These are phyloP conservation scores for Silene conica DNA, from an alignment of 148 eudicot genomes.

Conservation along the genomic window DNA sequence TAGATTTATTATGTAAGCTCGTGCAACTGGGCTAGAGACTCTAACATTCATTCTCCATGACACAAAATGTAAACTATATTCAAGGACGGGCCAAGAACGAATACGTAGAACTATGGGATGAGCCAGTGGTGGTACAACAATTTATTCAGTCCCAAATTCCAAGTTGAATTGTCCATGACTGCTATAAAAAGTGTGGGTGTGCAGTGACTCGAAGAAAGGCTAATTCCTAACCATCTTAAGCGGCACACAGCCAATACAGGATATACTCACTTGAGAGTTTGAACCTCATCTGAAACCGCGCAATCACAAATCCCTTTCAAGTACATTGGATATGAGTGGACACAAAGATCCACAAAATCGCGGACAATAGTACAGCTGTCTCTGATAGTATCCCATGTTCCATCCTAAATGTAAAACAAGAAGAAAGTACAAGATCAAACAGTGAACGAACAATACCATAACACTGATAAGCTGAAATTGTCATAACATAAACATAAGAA, in stretches of 20 bases:
- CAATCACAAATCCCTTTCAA: slow-evolving; percentile 70
- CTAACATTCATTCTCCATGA: too few species aligned
- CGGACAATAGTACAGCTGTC: slow-evolving; percentile 85
- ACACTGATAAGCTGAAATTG: neutral
- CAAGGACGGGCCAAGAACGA: too few species aligned
- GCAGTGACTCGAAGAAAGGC: neutral
- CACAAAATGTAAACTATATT: too few species aligned
- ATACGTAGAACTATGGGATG: too few species aligned
- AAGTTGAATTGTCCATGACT: too few species aligned
- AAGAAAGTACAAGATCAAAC: slow-evolving; percentile 14
- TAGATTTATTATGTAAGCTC: too few species aligned
- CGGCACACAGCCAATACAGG: too few species aligned
- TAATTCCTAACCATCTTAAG: neutral
- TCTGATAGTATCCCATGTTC: slow-evolving; percentile 77
- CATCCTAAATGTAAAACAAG: slow-evolving; percentile 48
- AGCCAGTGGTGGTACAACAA: too few species aligned
- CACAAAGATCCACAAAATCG: slow-evolving; percentile 81
- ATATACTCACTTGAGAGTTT: too few species aligned
- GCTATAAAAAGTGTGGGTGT: neutral
- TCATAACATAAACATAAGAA: too few species aligned
- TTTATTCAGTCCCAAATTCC: too few species aligned
- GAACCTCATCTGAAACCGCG: slow-evolving; percentile 42
- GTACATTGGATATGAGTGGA: slow-evolving; percentile 72
- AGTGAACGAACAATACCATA: neutral
- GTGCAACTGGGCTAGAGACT: too few species aligned